Conservation (phyloP, 2,329 filamentous ascomycete species). For the Hortaea werneckii region DNA sequence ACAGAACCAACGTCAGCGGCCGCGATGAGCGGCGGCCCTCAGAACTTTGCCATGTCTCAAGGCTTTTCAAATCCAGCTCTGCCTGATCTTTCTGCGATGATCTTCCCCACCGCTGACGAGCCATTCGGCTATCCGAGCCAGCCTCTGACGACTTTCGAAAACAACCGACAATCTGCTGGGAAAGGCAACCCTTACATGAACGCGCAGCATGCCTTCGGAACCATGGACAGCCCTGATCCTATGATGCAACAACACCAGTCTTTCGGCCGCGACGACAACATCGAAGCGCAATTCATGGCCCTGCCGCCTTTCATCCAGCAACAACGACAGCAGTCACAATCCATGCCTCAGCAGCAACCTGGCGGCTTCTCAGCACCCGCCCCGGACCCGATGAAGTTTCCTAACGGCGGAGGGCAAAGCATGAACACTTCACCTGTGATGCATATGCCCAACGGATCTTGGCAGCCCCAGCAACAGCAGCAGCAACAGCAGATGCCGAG, state of each 20-base stretch:
- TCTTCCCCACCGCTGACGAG: slow-evolving; percentile 63
- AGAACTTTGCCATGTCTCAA: slow-evolving; percentile 14
- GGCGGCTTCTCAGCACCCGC: slow-evolving; percentile 2
- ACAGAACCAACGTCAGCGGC: background rate
- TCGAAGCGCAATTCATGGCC: slow-evolving; percentile 64
- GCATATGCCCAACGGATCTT: slow-evolving; percentile 13
- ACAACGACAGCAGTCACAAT: slow-evolving; percentile 15
- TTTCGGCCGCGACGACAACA: slow-evolving; percentile 40
- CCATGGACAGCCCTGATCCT: slow-evolving; percentile 6
- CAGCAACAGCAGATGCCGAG: slow-evolving; percentile 9
- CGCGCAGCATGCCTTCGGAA: slow-evolving; percentile 7
- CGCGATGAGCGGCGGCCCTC: slow-evolving; percentile 9
- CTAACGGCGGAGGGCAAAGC: slow-evolving; percentile 5
- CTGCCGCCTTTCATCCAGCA: slow-evolving; percentile 63
- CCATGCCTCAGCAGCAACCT: slow-evolving; percentile 11
- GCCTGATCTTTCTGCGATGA: slow-evolving; percentile 64
- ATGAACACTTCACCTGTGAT: slow-evolving; percentile 8
- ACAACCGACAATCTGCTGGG: slow-evolving; percentile 28
- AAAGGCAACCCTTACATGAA: slow-evolving; percentile 12
- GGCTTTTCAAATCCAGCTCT: slow-evolving; percentile 37
- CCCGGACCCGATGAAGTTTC: background rate
- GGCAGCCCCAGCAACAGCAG: background rate
- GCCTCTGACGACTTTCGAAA: slow-evolving; percentile 51
- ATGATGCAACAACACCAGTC: slow-evolving; percentile 8
- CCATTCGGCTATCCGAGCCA: slow-evolving; percentile 73